phyloP scores from a whole-genome alignment of 176 grass and related monocot genomes.

The Oryza officinalis region DNA sequence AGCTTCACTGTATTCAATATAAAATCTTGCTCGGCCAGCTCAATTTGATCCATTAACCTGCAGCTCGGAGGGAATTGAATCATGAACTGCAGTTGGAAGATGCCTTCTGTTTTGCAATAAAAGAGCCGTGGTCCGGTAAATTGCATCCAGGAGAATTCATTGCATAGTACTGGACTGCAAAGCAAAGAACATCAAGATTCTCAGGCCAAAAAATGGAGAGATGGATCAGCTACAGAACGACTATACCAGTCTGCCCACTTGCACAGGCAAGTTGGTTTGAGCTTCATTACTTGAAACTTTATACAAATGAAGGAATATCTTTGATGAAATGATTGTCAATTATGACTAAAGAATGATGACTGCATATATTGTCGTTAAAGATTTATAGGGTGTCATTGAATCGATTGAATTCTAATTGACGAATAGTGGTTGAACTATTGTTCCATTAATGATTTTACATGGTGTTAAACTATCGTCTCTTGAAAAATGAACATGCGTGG shows the following conservation, averaged over 20 bases:
- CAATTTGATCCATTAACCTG: conserved; percentile 6
- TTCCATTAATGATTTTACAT: background rate
- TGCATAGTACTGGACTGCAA: background rate
- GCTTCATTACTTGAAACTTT: background rate
- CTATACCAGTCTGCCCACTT: background rate
- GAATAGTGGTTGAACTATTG: background rate
- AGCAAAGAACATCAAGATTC: background rate
- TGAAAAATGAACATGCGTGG: background rate
- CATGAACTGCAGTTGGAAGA: background rate
- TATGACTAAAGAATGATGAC: background rate
- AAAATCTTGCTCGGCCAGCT: background rate
- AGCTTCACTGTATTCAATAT: background rate
- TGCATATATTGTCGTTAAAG: background rate
- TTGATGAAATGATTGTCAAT: background rate
- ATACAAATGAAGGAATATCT: background rate
- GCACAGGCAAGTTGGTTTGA: background rate
- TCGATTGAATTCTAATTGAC: conserved; percentile 6
- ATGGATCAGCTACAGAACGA: background rate
- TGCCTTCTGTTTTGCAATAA: background rate
- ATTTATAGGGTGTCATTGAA: background rate
- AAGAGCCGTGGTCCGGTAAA: background rate
- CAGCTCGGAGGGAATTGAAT: background rate
- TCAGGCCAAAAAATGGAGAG: background rate
- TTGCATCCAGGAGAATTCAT: background rate
- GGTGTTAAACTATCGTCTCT: background rate